Base-by-base conservation (phyloP, 2,329 filamentous ascomycete species). In the Aspergillus cejpii region DNA sequence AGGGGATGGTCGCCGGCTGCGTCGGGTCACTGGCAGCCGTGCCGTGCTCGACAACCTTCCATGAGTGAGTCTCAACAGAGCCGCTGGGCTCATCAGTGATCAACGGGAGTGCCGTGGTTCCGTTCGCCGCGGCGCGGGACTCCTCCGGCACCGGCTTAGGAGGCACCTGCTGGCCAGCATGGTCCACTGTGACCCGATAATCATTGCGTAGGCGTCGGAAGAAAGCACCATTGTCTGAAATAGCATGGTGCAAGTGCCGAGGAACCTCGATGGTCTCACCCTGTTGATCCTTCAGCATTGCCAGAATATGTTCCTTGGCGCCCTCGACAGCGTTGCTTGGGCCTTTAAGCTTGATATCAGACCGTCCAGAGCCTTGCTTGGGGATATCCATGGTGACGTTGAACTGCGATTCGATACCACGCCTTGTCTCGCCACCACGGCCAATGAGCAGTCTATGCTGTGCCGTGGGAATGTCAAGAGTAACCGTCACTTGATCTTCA, bases 391-490 rank as follows among this genome's bases (percentile, higher is more conserved):
- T 80, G 6, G 83, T 82, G 42, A 98, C 84, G 45, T 80, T 83
- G 72, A 96, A 94, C 62, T 90, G 80, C 28, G 83, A 77, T 73
- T 98, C 92, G 20, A 98, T 77, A 52, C 84, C 79, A 52, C 87
- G 85, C 66, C 94, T 86, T 39, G 81, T 83, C 55, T 95, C 89
- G 52, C 94, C 92, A 51, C 88, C 89, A 45, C 89, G 87, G 33
- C 92, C 92, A 61, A 98, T 97, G 19, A 98, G 77, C 6, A 87
- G 77, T 43, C 90, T 79, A 67, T 98, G 94, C 74, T 96, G 94
- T 57, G 92, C 85, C 10, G 84, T 82, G 12, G 90, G 86, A 27
- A 98, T 83, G 26, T 96, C 89, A 20, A 96, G 63, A 12, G 77
- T 76, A 58, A 87, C 84, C 0, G 82, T 85, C 31, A 87, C 79